Conservation (phyloP, 2,329 filamentous ascomycete species). For the Talaromyces sp. region DNA sequence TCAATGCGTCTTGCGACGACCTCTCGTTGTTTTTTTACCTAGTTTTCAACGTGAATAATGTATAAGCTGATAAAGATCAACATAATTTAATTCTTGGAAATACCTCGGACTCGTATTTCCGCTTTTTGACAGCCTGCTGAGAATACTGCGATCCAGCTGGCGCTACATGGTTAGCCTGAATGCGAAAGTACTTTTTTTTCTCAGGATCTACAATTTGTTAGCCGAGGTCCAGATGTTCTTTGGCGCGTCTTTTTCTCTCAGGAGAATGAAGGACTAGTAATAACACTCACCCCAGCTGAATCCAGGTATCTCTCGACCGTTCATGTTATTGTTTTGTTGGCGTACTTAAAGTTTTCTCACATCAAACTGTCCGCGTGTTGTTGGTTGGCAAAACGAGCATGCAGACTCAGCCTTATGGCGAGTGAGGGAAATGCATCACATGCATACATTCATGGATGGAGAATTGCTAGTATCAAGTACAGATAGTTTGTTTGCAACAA, state of each 20-base stretch:
- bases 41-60: conserved; percentile 9
- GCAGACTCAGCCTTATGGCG: not conserved
- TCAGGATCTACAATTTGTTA: conserved; percentile 30
- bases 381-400: not conserved
- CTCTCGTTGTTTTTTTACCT: conserved; percentile 24
- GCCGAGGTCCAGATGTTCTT: not conserved
- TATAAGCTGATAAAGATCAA: conserved; percentile 4
- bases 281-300: conserved; percentile 12
- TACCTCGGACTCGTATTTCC: conserved; percentile 42
- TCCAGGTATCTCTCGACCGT: conserved; percentile 11
- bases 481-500: not conserved
- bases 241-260: not conserved
- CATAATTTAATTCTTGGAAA: not conserved
- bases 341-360: not conserved
- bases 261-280: not conserved
- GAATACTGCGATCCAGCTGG: conserved; percentile 50
- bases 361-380: not conserved
- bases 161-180: conserved; percentile 50
- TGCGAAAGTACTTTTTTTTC: conserved; percentile 63
- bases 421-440: not conserved
- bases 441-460: not conserved
- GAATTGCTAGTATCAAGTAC: not conserved
- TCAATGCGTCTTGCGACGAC: conserved; percentile 20
- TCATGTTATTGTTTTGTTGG: conserved; percentile 1
- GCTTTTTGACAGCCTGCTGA: conserved; percentile 52